Conservation (phyloP, 345 rosid genomes). For the Gynandropsis gynandra region DNA sequence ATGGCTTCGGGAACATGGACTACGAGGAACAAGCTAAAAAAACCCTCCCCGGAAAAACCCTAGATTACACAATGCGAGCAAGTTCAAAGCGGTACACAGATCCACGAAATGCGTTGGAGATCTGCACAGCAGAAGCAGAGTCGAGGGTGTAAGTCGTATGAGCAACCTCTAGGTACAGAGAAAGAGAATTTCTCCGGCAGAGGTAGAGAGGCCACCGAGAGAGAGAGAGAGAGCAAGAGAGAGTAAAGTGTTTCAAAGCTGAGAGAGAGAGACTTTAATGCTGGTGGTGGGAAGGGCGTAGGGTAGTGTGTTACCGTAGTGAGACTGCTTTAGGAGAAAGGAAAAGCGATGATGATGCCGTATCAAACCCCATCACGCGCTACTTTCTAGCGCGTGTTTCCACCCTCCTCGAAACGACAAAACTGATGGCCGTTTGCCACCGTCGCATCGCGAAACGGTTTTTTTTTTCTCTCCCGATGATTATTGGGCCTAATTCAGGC, state of each 20-base stretch:
- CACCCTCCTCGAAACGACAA: slow-evolving; percentile 28
- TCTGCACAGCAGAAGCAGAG: slow-evolving; percentile 22
- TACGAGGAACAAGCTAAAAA: neutral
- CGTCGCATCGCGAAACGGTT: slow-evolving; percentile 31
- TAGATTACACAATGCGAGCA: too few relatives aligned
- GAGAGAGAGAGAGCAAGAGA: slow-evolving; percentile 4
- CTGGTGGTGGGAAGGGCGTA: slow-evolving; percentile 30
- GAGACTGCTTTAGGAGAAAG: slow-evolving; percentile 28
- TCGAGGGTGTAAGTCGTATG: neutral
- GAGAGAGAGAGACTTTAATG: slow-evolving; percentile 29
- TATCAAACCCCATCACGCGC: neutral
- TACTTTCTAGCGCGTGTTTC: neutral
- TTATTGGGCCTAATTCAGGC: too few relatives aligned
- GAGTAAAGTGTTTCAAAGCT: too few relatives aligned
- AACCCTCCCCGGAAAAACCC: slow-evolving; percentile 47
- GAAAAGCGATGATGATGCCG: slow-evolving; percentile 14
- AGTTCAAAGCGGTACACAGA: slow-evolving; percentile 37
- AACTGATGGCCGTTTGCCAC: slow-evolving; percentile 29
- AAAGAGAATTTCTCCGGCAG: slow-evolving; percentile 24
- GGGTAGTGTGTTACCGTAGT: slow-evolving; percentile 32
- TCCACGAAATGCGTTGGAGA: slow-evolving; percentile 60
- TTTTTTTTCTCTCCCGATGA: slow-evolving; percentile 12
- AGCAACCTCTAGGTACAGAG: slow-evolving; percentile 1
- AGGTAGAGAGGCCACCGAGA: neutral
- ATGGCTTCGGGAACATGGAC: slow-evolving; percentile 20